Percentiles rank a stretch among this genome's conserved stretches.
phyloP scores from a whole-genome alignment of 2,329 filamentous ascomycete species.

The Aureobasidium leucospermi region DNA sequence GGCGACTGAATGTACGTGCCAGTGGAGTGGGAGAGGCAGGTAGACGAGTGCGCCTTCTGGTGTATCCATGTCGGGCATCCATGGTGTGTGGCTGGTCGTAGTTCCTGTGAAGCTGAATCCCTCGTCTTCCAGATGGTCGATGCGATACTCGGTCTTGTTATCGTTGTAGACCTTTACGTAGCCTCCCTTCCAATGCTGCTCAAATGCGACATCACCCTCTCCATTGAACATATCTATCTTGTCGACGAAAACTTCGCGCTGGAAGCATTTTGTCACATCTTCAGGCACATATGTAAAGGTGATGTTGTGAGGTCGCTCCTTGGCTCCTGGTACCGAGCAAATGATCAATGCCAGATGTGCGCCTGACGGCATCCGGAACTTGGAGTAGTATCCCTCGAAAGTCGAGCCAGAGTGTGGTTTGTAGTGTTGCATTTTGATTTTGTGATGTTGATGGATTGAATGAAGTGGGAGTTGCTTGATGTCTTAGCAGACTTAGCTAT shows the following conservation, averaged over 20 bases:
- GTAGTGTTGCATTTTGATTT: conserved; percentile 19
- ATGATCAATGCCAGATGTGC: conserved; percentile 41
- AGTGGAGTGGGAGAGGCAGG: conserved; percentile 43
- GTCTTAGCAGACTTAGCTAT: neutral
- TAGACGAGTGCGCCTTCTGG: conserved; percentile 40
- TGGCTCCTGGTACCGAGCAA: conserved; percentile 39
- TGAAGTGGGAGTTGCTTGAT: neutral
- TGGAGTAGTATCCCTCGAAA: conserved; percentile 47
- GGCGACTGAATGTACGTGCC: conserved; percentile 43
- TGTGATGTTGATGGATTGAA: neutral
- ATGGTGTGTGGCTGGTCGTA: conserved; percentile 33
- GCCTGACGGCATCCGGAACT: conserved; percentile 41
- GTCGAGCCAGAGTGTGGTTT: conserved; percentile 34
- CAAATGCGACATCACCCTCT: conserved; percentile 30
- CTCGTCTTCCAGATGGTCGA: conserved; percentile 20
- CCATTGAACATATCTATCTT: conserved; percentile 29
- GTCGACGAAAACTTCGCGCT: conserved; percentile 37
- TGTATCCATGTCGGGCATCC: conserved; percentile 31
- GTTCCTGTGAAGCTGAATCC: conserved; percentile 36
- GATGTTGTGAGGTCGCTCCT: conserved; percentile 35
- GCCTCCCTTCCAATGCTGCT: conserved; percentile 34
- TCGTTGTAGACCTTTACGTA: conserved; percentile 30
- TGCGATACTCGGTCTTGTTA: conserved; percentile 31
- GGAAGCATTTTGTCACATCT: conserved; percentile 29
- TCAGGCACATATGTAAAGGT: conserved; percentile 44